Percentiles rank a stretch among this genome's conserved stretches.
These are phyloP conservation scores for Kalanchoe fedtschenkoi DNA, from an alignment of 164 flowering plant genomes.

Conservation along the genomic window DNA sequence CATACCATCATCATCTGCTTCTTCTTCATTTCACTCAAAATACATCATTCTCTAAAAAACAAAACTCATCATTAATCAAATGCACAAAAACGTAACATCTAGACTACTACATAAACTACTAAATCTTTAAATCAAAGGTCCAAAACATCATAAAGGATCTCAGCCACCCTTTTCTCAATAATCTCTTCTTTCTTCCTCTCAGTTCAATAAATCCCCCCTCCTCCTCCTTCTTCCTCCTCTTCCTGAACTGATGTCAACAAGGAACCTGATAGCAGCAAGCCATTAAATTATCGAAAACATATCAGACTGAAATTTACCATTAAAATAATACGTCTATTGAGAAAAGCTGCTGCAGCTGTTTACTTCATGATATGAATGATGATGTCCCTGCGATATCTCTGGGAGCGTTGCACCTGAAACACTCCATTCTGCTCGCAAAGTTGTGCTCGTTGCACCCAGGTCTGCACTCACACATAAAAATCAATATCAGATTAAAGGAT, in stretches of 20 bases:
- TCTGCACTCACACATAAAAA: conserved; percentile 23
- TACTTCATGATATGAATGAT: not conserved
- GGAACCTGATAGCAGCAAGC: no score
- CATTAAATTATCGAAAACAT: no score
- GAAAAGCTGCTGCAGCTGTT: not conserved
- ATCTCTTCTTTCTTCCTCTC: no score
- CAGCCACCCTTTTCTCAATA: no score
- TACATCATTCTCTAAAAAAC: not conserved
- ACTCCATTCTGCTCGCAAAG: conserved; percentile 96
- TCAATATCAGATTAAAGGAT: not conserved
- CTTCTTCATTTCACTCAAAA: not conserved
- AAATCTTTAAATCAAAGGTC: not conserved
- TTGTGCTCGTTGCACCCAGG: conserved; percentile 93
- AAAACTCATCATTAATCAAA: no score
- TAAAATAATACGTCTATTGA: not conserved
- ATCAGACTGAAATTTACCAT: not conserved
- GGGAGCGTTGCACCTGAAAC: conserved; percentile 92
- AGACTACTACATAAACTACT: not conserved
- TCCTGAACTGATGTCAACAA: no score
- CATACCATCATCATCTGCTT: no score
- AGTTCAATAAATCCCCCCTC: no score
- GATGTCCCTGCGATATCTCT: conserved; percentile 49
- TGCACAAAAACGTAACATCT: not conserved
- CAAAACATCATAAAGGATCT: not conserved
- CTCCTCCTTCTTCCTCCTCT: no score